These are phyloP conservation scores for Aspergillus sparsus DNA, from an alignment of 495 filamentous ascomycete genomes.

Conservation along the genomic window DNA sequence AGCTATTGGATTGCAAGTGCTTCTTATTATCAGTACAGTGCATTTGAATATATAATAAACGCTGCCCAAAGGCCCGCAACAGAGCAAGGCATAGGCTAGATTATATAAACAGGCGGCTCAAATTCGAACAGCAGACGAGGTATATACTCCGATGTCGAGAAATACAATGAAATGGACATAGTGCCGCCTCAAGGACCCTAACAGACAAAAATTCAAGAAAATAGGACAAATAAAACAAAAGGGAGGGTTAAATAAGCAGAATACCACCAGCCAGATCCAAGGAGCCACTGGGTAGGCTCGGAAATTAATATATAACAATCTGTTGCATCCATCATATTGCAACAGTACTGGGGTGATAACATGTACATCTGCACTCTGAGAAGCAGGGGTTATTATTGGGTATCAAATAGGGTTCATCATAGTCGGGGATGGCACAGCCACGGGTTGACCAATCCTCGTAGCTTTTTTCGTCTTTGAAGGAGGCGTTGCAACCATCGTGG, in stretches of 20 bases:
- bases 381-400: not conserved
- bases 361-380: constrained; percentile 7
- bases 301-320: constrained; percentile 7
- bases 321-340: constrained; percentile 14
- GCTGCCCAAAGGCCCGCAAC: too few species aligned
- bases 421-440: constrained; percentile 38
- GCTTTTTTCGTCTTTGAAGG: constrained; percentile 12
- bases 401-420: constrained; percentile 49
- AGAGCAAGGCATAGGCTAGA: too few species aligned
- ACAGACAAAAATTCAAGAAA: not conserved
- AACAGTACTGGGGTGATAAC: constrained; percentile 6
- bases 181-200: too few species aligned
- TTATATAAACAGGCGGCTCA: too few species aligned
- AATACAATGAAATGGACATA: too few species aligned
- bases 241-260: not conserved
- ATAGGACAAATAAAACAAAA: constrained; percentile 2
- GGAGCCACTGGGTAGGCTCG: not conserved
- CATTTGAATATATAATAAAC: too few species aligned
- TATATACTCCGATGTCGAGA: too few species aligned
- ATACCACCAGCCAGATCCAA: not conserved
- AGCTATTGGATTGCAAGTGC: too few species aligned
- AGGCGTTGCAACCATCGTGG: constrained; percentile 20
- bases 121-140: too few species aligned
- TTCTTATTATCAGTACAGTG: too few species aligned
- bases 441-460: constrained; percentile 19